Evolutionary conservation across 2,329 filamentous ascomycete species (phyloP).

Genomic region (Sarocladiaceae sp.): DNA sequence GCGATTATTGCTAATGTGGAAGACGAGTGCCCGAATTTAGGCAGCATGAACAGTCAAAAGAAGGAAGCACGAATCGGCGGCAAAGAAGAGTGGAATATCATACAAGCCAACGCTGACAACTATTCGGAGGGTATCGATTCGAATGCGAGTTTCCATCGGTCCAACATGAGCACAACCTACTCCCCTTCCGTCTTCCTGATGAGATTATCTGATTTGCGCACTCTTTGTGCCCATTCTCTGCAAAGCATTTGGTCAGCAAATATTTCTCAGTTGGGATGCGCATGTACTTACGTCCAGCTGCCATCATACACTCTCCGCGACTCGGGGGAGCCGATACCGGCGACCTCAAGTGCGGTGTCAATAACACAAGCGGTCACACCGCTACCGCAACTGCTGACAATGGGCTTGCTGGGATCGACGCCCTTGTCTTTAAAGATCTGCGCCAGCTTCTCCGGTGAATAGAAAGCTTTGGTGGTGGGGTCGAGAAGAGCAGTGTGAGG

Average conservation of each 20-base stretch:
- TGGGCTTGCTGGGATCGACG: constrained; percentile 72
- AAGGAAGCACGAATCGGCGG: neutral
- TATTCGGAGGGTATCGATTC: constrained; percentile 23
- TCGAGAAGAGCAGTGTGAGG: constrained; percentile 79
- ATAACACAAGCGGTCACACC: constrained; percentile 91
- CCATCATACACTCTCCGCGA: constrained; percentile 84
- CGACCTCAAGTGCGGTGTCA: constrained; percentile 78
- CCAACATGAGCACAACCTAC: neutral
- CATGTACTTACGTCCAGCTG: constrained; percentile 80
- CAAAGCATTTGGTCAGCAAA: constrained; percentile 23
- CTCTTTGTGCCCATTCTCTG: constrained; percentile 65
- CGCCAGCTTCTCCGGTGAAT: constrained; percentile 66
- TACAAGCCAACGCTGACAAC: constrained; percentile 6
- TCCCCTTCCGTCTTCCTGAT: constrained; percentile 49
- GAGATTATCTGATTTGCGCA: constrained; percentile 56
- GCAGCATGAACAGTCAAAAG: neutral
- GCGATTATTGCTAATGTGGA: too few relatives aligned
- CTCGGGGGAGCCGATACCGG: constrained; percentile 64
- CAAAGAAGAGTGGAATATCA: constrained; percentile 1
- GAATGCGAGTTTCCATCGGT: constrained; percentile 18
- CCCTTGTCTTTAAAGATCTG: constrained; percentile 77
- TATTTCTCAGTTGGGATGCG: neutral
- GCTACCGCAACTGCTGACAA: constrained; percentile 87
- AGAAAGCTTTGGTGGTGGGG: constrained; percentile 74
- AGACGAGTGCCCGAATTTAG: neutral